Percentiles rank a stretch among this genome's conserved stretches.
Conservation (phyloP, 1,284 basidiomycete genomes). For the Leccinum subatratum region DNA sequence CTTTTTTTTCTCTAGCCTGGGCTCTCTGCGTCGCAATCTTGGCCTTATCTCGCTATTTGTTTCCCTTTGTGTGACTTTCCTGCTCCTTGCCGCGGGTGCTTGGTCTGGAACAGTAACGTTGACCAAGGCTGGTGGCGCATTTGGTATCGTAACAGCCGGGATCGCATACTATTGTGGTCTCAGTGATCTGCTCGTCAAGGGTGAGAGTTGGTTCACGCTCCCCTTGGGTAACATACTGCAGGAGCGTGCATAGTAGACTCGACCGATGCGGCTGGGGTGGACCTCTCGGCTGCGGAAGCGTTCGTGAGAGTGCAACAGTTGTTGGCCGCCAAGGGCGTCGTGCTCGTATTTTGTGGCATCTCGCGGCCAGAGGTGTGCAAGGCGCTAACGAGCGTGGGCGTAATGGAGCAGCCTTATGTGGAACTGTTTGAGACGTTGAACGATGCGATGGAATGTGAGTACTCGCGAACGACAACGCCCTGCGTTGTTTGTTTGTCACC, state of each 20-base stretch:
- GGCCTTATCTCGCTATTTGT: constrained; percentile 68
- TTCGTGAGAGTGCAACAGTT: constrained; percentile 89
- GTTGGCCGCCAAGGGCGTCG: constrained; percentile 70
- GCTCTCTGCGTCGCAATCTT: constrained; percentile 61
- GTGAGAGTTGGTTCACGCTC: constrained; percentile 46
- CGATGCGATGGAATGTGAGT: constrained; percentile 88
- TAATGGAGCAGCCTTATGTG: constrained; percentile 73
- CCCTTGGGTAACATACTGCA: constrained; percentile 44
- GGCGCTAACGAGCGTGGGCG: constrained; percentile 68
- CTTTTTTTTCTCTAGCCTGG: constrained; percentile 42
- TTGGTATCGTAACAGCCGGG: constrained; percentile 66
- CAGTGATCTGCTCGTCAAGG: constrained; percentile 56
- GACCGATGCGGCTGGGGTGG: constrained; percentile 72
- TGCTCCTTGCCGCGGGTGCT: constrained; percentile 49
- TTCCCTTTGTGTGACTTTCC: constrained; percentile 64
- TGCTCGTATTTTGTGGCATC: constrained; percentile 87
- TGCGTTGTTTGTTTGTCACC: constrained; percentile 3
- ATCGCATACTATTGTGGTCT: constrained; percentile 67
- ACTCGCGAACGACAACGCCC: constrained; percentile 6
- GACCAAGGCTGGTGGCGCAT: constrained; percentile 58
- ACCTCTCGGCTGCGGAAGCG: constrained; percentile 93
- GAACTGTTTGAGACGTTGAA: constrained; percentile 83
- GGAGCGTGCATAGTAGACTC: constrained; percentile 8
- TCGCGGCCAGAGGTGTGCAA: constrained; percentile 58
- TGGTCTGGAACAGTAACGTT: constrained; percentile 30